Evolutionary conservation across 306 rosid genomes (phyloP).

Genomic region (Urtica urens): DNA sequence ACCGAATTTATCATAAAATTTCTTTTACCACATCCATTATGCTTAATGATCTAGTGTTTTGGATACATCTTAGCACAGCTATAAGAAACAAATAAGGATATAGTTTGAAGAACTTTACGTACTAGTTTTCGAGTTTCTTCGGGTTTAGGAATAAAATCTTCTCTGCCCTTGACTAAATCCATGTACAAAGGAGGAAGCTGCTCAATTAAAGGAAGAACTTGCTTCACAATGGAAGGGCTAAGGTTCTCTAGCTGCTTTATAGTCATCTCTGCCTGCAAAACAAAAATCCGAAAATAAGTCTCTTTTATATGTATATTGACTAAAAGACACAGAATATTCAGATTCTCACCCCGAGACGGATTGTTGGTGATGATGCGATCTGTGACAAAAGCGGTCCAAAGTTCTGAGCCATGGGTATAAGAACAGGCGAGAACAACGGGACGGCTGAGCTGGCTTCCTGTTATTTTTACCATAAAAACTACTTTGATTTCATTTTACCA

Average conservation of each 20-base stretch:
- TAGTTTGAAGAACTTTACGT: conserved; percentile 26
- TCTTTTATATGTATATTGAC: background rate
- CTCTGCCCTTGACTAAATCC: conserved; percentile 84
- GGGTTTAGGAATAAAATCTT: conserved; percentile 78
- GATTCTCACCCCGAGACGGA: conserved; percentile 82
- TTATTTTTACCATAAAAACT: conserved; percentile 1
- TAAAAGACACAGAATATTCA: background rate
- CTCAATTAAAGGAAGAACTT: conserved; percentile 91
- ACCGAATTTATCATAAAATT: too few relatives aligned
- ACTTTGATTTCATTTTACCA: too few relatives aligned
- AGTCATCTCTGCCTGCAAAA: conserved; percentile 90
- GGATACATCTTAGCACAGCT: too few relatives aligned
- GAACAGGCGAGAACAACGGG: conserved; percentile 90
- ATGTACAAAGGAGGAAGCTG: conserved; percentile 93
- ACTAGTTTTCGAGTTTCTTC: conserved; percentile 85
- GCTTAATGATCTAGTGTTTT: too few relatives aligned
- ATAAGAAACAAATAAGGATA: background rate
- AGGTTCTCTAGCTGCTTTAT: conserved; percentile 65
- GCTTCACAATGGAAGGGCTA: conserved; percentile 94
- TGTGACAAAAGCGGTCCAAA: conserved; percentile 88
- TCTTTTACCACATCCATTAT: too few relatives aligned
- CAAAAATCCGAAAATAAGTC: background rate
- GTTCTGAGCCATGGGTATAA: conserved; percentile 88
- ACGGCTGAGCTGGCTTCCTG: conserved; percentile 92
- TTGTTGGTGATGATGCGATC: conserved; percentile 77